Percentiles rank a stretch among this genome's conserved stretches.
Conservation (phyloP, 78 protist species). For the Dictyostelium capitatum region DNA sequence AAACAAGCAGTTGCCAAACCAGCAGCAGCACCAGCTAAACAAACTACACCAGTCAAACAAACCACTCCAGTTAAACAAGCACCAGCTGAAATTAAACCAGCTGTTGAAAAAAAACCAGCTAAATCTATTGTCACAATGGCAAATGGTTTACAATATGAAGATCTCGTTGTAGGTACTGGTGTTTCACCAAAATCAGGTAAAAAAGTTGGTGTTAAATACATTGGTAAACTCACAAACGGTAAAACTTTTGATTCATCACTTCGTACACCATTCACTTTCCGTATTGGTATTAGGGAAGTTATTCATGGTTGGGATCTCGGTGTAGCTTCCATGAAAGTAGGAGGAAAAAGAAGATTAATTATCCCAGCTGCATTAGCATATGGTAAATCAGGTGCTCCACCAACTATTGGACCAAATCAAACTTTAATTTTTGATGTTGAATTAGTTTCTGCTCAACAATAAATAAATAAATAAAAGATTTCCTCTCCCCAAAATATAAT, state of each 20-base stretch:
- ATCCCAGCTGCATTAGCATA: slow-evolving; percentile 87
- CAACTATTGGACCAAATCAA: slow-evolving; percentile 80
- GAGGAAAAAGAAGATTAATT: slow-evolving; percentile 82
- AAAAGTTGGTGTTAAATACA: slow-evolving; percentile 85
- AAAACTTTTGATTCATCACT: slow-evolving; percentile 85
- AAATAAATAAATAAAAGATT: neutral
- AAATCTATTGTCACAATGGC: slow-evolving; percentile 1
- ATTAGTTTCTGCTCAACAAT: neutral
- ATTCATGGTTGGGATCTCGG: slow-evolving; percentile 94
- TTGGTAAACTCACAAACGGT: slow-evolving; percentile 82
- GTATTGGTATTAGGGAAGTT: slow-evolving; percentile 82
- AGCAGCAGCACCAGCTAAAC: neutral
- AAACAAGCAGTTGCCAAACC: neutral
- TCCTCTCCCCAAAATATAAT: too few species aligned
- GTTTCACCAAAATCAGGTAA: slow-evolving; percentile 57
- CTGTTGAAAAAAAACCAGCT: neutral
- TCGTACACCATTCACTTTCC: slow-evolving; percentile 79
- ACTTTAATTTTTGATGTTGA: slow-evolving; percentile 87
- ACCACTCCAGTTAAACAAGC: slow-evolving; percentile 3
- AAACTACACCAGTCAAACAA: slow-evolving; percentile 2
- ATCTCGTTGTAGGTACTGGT: slow-evolving; percentile 78
- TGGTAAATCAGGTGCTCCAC: slow-evolving; percentile 73
- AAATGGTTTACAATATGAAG: slow-evolving; percentile 70
- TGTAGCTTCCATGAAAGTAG: slow-evolving; percentile 86
- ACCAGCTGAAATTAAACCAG: neutral